Evolutionary conservation across 2,329 filamentous ascomycete species (phyloP).

Genomic region (Aspergillus fructus): DNA sequence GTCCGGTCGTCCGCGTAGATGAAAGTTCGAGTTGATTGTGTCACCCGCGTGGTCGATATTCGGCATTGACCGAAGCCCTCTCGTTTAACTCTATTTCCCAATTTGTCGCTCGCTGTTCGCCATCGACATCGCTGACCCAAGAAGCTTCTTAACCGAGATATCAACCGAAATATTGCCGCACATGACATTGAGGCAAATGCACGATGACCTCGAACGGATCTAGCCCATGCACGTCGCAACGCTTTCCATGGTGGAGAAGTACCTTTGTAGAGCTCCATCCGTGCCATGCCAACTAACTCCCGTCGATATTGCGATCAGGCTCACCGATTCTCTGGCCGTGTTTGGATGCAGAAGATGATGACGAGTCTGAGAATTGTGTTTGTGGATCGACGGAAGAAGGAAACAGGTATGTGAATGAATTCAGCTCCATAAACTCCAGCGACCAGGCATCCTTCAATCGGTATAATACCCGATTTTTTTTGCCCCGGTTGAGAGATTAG

Average conservation of each 20-base stretch:
- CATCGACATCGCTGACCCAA: neutral
- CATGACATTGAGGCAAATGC: neutral
- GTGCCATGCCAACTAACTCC: too few species aligned
- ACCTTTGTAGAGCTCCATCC: neutral
- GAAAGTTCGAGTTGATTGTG: neutral
- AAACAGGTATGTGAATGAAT: neutral
- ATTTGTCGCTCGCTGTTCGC: neutral
- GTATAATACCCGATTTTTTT: neutral
- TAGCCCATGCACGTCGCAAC: neutral
- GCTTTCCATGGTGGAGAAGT: neutral
- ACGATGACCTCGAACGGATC: neutral
- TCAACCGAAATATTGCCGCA: neutral
- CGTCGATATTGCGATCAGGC: neutral
- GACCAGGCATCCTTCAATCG: neutral
- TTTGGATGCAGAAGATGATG: neutral
- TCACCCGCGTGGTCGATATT: neutral
- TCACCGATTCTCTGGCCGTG: neutral
- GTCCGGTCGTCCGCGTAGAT: neutral
- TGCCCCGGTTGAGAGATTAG: neutral
- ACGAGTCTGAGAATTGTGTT: neutral
- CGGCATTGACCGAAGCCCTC: neutral
- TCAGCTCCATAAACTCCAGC: neutral
- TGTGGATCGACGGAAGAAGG: neutral
- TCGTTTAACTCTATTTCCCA: neutral
- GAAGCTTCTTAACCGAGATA: neutral